Evolutionary conservation across 2,329 filamentous ascomycete species (phyloP).

Genomic region (Diaporthe capsici): DNA sequence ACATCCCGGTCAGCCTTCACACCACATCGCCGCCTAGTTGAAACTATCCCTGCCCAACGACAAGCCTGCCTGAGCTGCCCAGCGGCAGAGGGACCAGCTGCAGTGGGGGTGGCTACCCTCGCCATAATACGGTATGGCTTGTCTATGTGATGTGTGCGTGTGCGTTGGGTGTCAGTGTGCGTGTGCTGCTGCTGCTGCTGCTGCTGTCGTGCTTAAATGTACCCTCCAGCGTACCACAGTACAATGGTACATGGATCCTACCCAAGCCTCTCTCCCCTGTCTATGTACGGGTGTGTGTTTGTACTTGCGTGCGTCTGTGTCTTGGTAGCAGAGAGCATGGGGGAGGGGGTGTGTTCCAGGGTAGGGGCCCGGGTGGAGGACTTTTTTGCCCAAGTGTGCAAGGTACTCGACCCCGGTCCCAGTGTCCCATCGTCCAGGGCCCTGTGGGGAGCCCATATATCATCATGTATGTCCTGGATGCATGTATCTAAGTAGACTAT

Average conservation of each 20-base stretch:
- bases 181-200: neutral
- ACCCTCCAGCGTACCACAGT: slow-evolving; percentile 18
- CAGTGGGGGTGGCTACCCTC: slow-evolving; percentile 30
- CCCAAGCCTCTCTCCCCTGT: slow-evolving; percentile 8
- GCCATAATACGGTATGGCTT: neutral
- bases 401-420: slow-evolving; percentile 33
- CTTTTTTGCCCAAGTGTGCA: slow-evolving; percentile 36
- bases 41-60: slow-evolving; percentile 35
- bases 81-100: slow-evolving; percentile 22
- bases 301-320: slow-evolving; percentile 13
- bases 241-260: slow-evolving; percentile 21
- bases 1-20: slow-evolving; percentile 33
- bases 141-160: slow-evolving; percentile 8
- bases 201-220: neutral
- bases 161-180: slow-evolving; percentile 5
- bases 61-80: slow-evolving; percentile 23
- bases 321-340: slow-evolving; percentile 32
- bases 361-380: slow-evolving; percentile 29
- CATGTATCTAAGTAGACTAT: slow-evolving; percentile 32
- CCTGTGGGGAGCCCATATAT: slow-evolving; percentile 26
- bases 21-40: slow-evolving; percentile 27
- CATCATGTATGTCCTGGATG: slow-evolving; percentile 35
- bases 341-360: slow-evolving; percentile 25
- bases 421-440: slow-evolving; percentile 29
- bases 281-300: neutral